phyloP scores from a whole-genome alignment of 2,329 filamentous ascomycete genomes.

The Botrytis pseudocinerea region DNA sequence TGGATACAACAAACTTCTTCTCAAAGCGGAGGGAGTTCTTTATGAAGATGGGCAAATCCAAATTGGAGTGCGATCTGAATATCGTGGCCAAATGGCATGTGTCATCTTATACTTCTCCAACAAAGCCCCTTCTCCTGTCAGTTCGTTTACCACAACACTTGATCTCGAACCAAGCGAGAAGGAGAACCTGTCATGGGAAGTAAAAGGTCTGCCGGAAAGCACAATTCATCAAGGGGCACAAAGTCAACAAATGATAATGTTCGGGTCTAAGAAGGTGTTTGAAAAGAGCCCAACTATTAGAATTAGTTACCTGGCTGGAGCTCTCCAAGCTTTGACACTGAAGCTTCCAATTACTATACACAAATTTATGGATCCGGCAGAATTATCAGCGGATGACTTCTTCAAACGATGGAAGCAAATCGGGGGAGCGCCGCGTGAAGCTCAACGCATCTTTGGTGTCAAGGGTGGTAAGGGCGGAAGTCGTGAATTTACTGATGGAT shows the following conservation, averaged over 20 bases:
- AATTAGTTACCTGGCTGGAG: constrained; percentile 90
- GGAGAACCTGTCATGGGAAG: constrained; percentile 74
- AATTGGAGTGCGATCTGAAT: constrained; percentile 88
- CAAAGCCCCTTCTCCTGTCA: constrained; percentile 81
- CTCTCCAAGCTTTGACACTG: constrained; percentile 86
- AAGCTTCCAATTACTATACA: constrained; percentile 86
- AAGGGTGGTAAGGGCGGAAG: constrained; percentile 53
- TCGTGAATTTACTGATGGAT: constrained; percentile 67
- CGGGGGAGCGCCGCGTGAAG: constrained; percentile 81
- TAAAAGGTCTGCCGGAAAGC: constrained; percentile 85
- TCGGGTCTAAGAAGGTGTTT: constrained; percentile 82
- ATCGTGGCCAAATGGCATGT: constrained; percentile 91
- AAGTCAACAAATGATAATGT: constrained; percentile 91
- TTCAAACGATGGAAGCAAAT: constrained; percentile 99
- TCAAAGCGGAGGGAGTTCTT: constrained; percentile 79
- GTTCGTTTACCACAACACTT: constrained; percentile 90
- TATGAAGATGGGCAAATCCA: constrained; percentile 96
- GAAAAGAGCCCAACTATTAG: constrained; percentile 84
- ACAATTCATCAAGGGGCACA: constrained; percentile 73
- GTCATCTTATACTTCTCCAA: constrained; percentile 96
- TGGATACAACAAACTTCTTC: constrained; percentile 80
- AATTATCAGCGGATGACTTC: constrained; percentile 86
- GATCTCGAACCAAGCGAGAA: constrained; percentile 73
- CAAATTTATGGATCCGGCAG: constrained; percentile 95
- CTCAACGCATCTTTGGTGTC: constrained; percentile 81